Evolutionary conservation across 768 basidiomycete species (phyloP).

Genomic region (Kwoniella mangroviensis): DNA sequence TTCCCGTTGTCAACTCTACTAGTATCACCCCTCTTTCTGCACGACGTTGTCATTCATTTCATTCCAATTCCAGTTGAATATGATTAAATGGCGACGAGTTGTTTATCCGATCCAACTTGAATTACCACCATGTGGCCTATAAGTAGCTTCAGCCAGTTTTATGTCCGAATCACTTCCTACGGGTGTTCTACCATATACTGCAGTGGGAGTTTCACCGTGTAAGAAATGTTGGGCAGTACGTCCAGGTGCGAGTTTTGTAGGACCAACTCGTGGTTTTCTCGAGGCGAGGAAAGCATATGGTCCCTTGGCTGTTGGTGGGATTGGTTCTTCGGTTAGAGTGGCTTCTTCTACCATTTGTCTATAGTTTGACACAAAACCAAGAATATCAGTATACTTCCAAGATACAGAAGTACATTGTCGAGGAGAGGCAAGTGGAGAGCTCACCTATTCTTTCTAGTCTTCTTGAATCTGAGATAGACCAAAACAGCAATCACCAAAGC

Average conservation of each 20-base stretch:
- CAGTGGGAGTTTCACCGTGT: slow-evolving; percentile 39
- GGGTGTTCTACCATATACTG: slow-evolving; percentile 9
- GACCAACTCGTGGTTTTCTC: slow-evolving; percentile 34
- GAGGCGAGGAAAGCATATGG: slow-evolving; percentile 21
- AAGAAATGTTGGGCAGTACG: slow-evolving; percentile 36
- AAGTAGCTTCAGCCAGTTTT: slow-evolving; percentile 22
- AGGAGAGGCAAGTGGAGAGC: not conserved
- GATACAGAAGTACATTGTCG: no score
- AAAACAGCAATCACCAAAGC: slow-evolving; percentile 25
- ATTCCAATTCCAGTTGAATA: no score
- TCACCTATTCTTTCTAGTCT: slow-evolving; percentile 22
- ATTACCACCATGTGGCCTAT: slow-evolving; percentile 19
- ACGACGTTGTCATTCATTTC: no score
- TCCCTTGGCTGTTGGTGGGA: slow-evolving; percentile 13
- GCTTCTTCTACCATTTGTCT: slow-evolving; percentile 12
- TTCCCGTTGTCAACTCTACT: no score
- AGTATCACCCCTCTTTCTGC: no score
- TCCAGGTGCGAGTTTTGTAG: slow-evolving; percentile 37
- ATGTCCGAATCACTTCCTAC: slow-evolving; percentile 3
- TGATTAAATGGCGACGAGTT: no score
- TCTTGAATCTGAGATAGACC: slow-evolving; percentile 30
- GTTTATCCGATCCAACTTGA: slow-evolving; percentile 18
- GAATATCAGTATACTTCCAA: not conserved
- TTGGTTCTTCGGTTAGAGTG: slow-evolving; percentile 12
- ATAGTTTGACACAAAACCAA: not conserved